phyloP scores from a whole-genome alignment of 2,329 filamentous ascomycete species.

The Hypoxylon rubiginosum region DNA sequence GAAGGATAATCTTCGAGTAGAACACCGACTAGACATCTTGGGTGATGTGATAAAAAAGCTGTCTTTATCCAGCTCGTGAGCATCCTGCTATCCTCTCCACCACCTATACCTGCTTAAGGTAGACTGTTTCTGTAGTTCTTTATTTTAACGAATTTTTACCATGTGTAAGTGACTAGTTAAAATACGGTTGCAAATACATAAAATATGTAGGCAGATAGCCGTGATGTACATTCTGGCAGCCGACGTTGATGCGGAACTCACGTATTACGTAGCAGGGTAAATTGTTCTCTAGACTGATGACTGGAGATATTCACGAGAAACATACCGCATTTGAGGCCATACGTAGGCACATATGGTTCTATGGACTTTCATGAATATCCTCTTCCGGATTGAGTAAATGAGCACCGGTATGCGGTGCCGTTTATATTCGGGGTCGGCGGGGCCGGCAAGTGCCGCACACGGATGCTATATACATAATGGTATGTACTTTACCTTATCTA shows the following conservation, averaged over 20 bases:
- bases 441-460: slow-evolving; percentile 14
- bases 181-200: neutral
- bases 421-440: slow-evolving; percentile 1
- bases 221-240: too few species aligned
- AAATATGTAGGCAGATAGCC: too few species aligned
- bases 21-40: neutral
- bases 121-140: too few species aligned
- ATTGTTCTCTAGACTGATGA: neutral
- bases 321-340: neutral
- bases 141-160: too few species aligned
- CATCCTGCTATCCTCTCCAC: neutral
- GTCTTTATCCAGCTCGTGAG: neutral
- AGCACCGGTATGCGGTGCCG: slow-evolving; percentile 5
- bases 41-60: neutral
- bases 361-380: neutral
- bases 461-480: neutral
- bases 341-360: neutral
- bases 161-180: too few species aligned
- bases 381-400: slow-evolving; percentile 19
- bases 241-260: too few species aligned
- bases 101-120: too few species aligned
- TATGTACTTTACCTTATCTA: neutral
- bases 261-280: neutral
- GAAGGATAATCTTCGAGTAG: neutral
- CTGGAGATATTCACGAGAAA: neutral